Conservation (phyloP, 768 basidiomycete species). For the Phlebiopsis gigantea region DNA sequence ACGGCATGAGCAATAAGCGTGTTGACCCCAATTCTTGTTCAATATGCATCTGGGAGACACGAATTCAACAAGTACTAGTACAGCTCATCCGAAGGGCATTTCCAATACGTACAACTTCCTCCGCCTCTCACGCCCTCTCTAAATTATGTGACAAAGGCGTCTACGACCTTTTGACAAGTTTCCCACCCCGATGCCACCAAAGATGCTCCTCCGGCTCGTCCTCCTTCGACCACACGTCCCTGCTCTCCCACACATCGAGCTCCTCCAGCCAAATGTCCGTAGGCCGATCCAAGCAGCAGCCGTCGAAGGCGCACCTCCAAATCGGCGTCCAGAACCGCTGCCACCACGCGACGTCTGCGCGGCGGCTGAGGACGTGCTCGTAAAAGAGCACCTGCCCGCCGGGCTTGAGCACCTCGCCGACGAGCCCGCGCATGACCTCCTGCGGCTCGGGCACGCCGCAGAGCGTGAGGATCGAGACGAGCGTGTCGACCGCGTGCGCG, state of each 20-base stretch:
- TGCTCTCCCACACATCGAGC: conserved; percentile 6
- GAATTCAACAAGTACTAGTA: too few relatives aligned
- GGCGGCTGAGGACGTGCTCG: conserved; percentile 63
- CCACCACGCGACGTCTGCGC: conserved; percentile 59
- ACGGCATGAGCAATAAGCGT: too few relatives aligned
- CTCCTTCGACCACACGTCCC: conserved; percentile 2
- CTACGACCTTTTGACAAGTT: conserved; percentile 1
- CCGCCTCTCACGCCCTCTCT: too few relatives aligned
- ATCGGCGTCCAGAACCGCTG: conserved; percentile 69
- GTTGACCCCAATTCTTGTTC: too few relatives aligned
- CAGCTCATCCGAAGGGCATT: too few relatives aligned
- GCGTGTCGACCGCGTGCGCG: conserved; percentile 44
- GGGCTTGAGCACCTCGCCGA: conserved; percentile 49
- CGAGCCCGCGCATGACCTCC: conserved; percentile 40
- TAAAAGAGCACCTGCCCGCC: conserved; percentile 58
- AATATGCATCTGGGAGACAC: too few relatives aligned
- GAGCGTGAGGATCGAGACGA: conserved; percentile 60
- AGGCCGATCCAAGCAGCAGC: conserved; percentile 59
- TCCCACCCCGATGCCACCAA: conserved; percentile 8
- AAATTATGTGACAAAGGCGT: neutral
- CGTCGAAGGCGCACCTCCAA: conserved; percentile 56
- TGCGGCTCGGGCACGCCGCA: conserved; percentile 61
- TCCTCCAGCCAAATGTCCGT: conserved; percentile 21
- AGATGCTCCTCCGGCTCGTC: conserved; percentile 3
- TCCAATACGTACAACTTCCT: too few relatives aligned